Evolutionary conservation across 768 basidiomycete species (phyloP).

Genomic region (Amanita brunnescens): DNA sequence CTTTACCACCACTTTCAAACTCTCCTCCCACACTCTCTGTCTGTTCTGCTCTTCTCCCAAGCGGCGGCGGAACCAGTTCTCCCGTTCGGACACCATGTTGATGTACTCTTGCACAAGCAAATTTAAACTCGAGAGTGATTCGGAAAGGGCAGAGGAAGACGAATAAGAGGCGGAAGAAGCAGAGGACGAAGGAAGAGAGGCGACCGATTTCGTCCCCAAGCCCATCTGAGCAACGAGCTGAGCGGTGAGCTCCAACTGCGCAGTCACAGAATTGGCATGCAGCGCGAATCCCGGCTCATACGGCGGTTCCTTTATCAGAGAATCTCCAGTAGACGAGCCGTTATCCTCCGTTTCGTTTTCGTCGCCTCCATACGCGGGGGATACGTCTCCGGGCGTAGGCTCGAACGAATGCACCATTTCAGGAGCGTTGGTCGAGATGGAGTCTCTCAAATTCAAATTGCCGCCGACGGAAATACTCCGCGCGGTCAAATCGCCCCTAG

Average conservation of each 20-base stretch:
- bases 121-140: conserved; percentile 50
- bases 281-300: conserved; percentile 52
- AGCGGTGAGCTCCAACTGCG: conserved; percentile 72
- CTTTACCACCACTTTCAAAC: conserved; percentile 72
- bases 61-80: conserved; percentile 66
- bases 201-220: conserved; percentile 18
- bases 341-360: conserved; percentile 32
- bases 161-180: not conserved
- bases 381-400: too few species aligned
- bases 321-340: conserved; percentile 9
- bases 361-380: too few species aligned
- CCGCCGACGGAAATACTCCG: not conserved
- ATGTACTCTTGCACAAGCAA: conserved; percentile 58
- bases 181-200: not conserved
- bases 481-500: not conserved
- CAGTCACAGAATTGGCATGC: conserved; percentile 56
- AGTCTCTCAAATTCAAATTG: not conserved
- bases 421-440: not conserved
- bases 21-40: conserved; percentile 82
- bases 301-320: conserved; percentile 44
- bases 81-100: conserved; percentile 66
- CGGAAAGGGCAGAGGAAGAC: conserved; percentile 36
- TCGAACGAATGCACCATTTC: not conserved
- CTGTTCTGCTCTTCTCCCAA: conserved; percentile 56
- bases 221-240: conserved; percentile 50